Conservation (phyloP, 306 rosid genomes). For the Betula pendula region DNA sequence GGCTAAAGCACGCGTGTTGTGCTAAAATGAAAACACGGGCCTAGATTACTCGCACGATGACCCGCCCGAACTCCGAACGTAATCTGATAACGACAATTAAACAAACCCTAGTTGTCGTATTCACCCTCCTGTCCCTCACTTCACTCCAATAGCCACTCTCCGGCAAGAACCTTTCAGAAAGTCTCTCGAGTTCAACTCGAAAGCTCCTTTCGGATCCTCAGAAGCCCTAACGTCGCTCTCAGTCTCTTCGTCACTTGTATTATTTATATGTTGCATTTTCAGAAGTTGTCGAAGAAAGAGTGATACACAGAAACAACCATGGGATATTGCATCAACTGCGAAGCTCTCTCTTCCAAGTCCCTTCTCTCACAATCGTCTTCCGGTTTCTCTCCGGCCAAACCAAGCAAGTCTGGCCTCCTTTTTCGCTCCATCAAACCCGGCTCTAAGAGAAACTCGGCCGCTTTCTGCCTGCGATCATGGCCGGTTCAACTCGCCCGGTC, state of each 20-base stretch:
- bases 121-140: background rate
- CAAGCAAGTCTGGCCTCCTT: conserved; percentile 13
- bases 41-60: too few relatives aligned
- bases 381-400: conserved; percentile 21
- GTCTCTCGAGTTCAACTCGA: too few relatives aligned
- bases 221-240: background rate
- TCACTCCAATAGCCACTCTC: background rate
- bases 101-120: too few relatives aligned
- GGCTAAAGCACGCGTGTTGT: too few relatives aligned
- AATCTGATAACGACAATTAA: too few relatives aligned
- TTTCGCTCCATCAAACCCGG: conserved; percentile 20
- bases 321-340: conserved; percentile 40
- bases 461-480: conserved; percentile 37
- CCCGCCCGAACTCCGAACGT: too few relatives aligned
- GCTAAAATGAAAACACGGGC: too few relatives aligned
- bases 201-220: background rate
- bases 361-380: conserved; percentile 5
- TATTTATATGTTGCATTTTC: background rate
- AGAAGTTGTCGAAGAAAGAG: background rate
- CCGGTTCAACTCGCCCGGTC: conserved; percentile 5
- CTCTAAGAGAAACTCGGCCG: background rate
- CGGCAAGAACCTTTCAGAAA: background rate
- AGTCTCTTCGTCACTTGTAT: too few relatives aligned
- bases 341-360: conserved; percentile 25
- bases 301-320: conserved; percentile 10